Evolutionary conservation across 2,329 filamentous ascomycete species (phyloP).

Genomic region (Fusarium sp.): DNA sequence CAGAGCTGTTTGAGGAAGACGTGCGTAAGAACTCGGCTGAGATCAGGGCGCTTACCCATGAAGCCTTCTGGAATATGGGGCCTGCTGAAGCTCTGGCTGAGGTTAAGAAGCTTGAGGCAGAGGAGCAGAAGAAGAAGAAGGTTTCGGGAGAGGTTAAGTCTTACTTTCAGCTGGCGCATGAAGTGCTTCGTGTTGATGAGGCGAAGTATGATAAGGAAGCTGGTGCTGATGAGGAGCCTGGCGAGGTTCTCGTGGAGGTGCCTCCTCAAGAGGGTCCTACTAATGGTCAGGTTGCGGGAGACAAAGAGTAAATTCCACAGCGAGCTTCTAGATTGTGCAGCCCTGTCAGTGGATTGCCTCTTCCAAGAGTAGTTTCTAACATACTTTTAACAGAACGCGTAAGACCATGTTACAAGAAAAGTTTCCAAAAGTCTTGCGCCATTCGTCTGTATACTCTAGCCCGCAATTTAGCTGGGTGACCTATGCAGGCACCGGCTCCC

Average conservation of each 20-base stretch:
- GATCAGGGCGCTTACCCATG: background rate
- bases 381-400: fast-evolving
- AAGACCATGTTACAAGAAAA: fast-evolving
- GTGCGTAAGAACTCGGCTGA: background rate
- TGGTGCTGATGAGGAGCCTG: background rate
- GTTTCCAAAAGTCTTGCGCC: fast-evolving
- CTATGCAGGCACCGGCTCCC: too few species aligned
- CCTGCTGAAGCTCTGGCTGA: background rate
- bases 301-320: background rate
- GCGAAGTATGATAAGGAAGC: background rate
- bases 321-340: fast-evolving
- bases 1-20: background rate
- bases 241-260: background rate
- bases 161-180: background rate
- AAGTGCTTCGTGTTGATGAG: background rate
- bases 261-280: background rate
- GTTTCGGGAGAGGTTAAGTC: background rate
- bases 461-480: background rate
- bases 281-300: background rate
- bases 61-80: fast-evolving
- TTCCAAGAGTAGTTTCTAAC: fast-evolving
- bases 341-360: too few species aligned
- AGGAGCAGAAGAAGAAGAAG: background rate
- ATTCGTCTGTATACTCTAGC: fast-evolving
- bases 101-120: background rate